phyloP scores from a whole-genome alignment of 495 filamentous ascomycete genomes.

The Aspergillus sparsus region DNA sequence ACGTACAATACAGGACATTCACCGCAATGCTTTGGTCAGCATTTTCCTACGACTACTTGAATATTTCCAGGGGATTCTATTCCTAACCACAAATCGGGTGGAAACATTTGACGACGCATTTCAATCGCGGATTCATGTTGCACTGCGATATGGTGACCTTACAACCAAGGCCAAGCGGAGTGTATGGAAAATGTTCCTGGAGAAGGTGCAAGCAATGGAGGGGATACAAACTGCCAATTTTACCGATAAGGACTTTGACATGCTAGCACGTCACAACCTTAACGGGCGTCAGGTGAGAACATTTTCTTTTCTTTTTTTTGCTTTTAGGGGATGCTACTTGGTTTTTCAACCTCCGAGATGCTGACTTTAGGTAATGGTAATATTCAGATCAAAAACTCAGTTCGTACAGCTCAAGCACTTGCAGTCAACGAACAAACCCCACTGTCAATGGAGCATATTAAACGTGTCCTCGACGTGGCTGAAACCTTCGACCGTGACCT shows the following conservation, averaged over 20 bases:
- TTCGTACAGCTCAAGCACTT: conserved; percentile 81
- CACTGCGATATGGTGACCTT: conserved; percentile 78
- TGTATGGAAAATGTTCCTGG: conserved; percentile 85
- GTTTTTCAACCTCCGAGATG: too few species aligned
- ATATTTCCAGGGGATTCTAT: conserved; percentile 79
- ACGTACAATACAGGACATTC: conserved; percentile 68
- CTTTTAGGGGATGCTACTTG: not conserved
- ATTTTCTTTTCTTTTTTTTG: not conserved
- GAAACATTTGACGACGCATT: conserved; percentile 72
- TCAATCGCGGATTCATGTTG: conserved; percentile 69
- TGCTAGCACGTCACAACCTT: conserved; percentile 66
- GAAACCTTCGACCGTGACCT: conserved; percentile 81
- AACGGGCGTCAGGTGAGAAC: conserved; percentile 78
- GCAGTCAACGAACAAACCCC: conserved; percentile 73
- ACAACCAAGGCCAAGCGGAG: conserved; percentile 72
- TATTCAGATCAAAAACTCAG: conserved; percentile 83
- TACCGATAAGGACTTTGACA: conserved; percentile 65
- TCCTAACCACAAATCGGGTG: conserved; percentile 78
- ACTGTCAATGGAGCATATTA: conserved; percentile 80
- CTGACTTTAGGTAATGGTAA: conserved; percentile 1
- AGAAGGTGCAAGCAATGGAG: conserved; percentile 65
- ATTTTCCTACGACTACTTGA: conserved; percentile 73
- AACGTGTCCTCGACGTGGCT: conserved; percentile 76
- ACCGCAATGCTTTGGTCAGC: conserved; percentile 75
- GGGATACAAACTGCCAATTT: conserved; percentile 64